Percentiles rank a stretch among this genome's conserved stretches.
phyloP scores from a whole-genome alignment of 2,329 filamentous ascomycete genomes.

The Zarea fungicola region DNA sequence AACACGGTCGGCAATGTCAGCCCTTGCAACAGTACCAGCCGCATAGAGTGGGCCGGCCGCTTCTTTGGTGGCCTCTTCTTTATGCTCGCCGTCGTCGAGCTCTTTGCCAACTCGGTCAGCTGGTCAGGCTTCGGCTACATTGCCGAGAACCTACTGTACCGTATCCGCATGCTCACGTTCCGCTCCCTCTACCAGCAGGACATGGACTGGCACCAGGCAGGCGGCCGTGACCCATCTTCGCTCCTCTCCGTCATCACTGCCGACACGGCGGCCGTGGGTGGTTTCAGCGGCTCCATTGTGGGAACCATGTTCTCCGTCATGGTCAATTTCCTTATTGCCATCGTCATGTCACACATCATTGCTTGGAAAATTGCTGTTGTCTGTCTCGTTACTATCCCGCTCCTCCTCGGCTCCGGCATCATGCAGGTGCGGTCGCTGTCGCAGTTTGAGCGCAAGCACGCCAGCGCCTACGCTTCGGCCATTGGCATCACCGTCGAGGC shows the following conservation, averaged over 20 bases:
- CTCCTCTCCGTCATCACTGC: conserved; percentile 65
- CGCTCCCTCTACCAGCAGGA: conserved; percentile 61
- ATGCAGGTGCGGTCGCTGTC: conserved; percentile 62
- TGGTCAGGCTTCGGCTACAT: conserved; percentile 42
- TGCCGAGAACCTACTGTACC: conserved; percentile 61
- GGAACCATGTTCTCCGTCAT: conserved; percentile 63
- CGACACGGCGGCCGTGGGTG: conserved; percentile 62
- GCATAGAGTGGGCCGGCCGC: conserved; percentile 32
- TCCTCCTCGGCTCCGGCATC: conserved; percentile 63
- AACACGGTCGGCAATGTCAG: conserved; percentile 40
- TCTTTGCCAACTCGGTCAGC: conserved; percentile 52
- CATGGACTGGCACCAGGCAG: conserved; percentile 65
- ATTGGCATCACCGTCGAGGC: conserved; percentile 63
- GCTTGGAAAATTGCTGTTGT: conserved; percentile 74
- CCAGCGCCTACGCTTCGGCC: conserved; percentile 58
- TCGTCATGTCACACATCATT: conserved; percentile 64
- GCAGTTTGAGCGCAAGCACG: conserved; percentile 57
- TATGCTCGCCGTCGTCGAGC: conserved; percentile 42
- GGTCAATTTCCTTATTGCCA: conserved; percentile 63
- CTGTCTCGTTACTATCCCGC: conserved; percentile 61
- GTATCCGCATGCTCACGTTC: conserved; percentile 58
- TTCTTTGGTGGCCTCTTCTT: conserved; percentile 56
- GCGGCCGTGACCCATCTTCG: conserved; percentile 53
- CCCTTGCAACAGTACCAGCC: conserved; percentile 36
- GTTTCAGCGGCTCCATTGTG: conserved; percentile 65